Percentiles rank a stretch among this genome's conserved stretches.
phyloP scores from a whole-genome alignment of 2,329 filamentous ascomycete species.

The Alternaria sp. region DNA sequence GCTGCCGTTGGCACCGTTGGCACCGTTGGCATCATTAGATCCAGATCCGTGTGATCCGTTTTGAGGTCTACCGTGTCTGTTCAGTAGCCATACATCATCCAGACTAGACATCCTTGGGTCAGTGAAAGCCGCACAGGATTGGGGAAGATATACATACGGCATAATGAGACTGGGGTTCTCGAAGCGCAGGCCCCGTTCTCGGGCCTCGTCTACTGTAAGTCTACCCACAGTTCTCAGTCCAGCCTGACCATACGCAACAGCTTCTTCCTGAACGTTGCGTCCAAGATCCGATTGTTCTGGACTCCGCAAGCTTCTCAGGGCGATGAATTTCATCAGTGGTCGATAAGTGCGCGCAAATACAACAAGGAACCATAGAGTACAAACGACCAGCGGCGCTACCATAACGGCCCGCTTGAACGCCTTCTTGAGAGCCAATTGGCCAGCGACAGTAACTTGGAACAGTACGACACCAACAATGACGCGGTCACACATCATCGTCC shows the following conservation, averaged over 20 bases:
- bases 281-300: slow-evolving; percentile 63
- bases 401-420: slow-evolving; percentile 78
- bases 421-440: slow-evolving; percentile 77
- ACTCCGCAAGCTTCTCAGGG: slow-evolving; percentile 81
- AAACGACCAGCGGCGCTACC: slow-evolving; percentile 77
- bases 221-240: slow-evolving; percentile 38
- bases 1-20: slow-evolving; percentile 30
- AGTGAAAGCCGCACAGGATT: slow-evolving; percentile 4
- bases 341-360: slow-evolving; percentile 84
- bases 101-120: slow-evolving; percentile 57
- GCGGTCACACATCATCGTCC: slow-evolving; percentile 96
- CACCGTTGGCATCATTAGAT: slow-evolving; percentile 25
- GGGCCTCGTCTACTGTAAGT: slow-evolving; percentile 76
- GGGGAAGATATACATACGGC: slow-evolving; percentile 63
- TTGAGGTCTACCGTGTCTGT: slow-evolving; percentile 40
- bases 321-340: slow-evolving; percentile 91
- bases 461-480: slow-evolving; percentile 85
- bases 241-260: slow-evolving; percentile 20
- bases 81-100: slow-evolving; percentile 72
- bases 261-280: slow-evolving; percentile 56
- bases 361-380: slow-evolving; percentile 89
- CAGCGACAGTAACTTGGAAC: slow-evolving; percentile 91
- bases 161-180: slow-evolving; percentile 78
- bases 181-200: slow-evolving; percentile 75
- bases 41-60: slow-evolving; percentile 36